A percentile compares a stretch with the other conserved stretches of the same genome.
phyloP scores from a whole-genome alignment of 164 flowering plant genomes.

The Akebia trifoliata region DNA sequence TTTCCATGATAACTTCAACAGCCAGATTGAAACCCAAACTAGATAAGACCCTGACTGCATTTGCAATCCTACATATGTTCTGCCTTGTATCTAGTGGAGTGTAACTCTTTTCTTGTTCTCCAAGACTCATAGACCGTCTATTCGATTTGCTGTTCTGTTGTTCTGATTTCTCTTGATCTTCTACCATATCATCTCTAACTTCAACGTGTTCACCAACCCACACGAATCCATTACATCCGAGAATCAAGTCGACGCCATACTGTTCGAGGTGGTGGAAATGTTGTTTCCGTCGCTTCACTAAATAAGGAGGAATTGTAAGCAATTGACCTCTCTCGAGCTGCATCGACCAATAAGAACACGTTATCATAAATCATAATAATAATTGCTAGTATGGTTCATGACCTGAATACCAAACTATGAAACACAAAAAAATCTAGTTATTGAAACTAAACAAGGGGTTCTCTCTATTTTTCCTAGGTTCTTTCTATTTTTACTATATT shows the following conservation, averaged over 20 bases:
- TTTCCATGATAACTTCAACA: slow-evolving; percentile 51
- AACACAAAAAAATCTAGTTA: too few species aligned
- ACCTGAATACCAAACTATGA: too few species aligned
- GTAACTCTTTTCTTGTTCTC: slow-evolving; percentile 39
- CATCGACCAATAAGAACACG: slow-evolving; percentile 1
- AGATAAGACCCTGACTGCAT: slow-evolving; percentile 69
- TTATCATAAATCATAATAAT: not conserved
- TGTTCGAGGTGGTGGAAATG: slow-evolving; percentile 86
- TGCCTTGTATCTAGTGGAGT: slow-evolving; percentile 59
- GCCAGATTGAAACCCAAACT: slow-evolving; percentile 66
- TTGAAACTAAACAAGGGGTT: too few species aligned
- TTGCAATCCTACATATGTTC: slow-evolving; percentile 74
- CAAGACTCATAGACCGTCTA: slow-evolving; percentile 17
- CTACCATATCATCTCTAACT: slow-evolving; percentile 47
- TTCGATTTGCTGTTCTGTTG: slow-evolving; percentile 19
- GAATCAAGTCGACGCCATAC: slow-evolving; percentile 70
- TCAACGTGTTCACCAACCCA: slow-evolving; percentile 93
- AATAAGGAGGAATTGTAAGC: slow-evolving; percentile 66
- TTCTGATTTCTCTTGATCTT: slow-evolving; percentile 40
- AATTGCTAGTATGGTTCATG: too few species aligned
- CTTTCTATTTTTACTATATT: too few species aligned
- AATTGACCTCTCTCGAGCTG: slow-evolving; percentile 92
- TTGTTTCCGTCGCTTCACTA: slow-evolving; percentile 83
- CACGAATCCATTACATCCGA: slow-evolving; percentile 90
- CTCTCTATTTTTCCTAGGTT: too few species aligned